A percentile compares a stretch with the other conserved stretches of the same genome.
Conservation (phyloP, 2,329 filamentous ascomycete genomes). For the Ceratocystis harringtonii region DNA sequence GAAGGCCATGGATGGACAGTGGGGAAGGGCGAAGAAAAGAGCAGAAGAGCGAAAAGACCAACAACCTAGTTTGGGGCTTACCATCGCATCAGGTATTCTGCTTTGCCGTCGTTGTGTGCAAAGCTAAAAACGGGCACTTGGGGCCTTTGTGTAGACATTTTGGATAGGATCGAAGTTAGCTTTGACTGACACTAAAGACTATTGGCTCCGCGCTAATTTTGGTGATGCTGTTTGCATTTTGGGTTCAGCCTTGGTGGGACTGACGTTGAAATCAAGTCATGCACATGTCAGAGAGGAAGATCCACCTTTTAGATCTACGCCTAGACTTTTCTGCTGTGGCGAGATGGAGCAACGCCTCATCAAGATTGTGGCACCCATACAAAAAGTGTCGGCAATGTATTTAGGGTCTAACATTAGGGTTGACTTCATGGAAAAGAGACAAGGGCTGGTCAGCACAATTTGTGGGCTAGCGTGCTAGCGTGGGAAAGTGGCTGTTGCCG, state of each 20-base stretch:
- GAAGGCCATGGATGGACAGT: not conserved
- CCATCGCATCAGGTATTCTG: too few species aligned
- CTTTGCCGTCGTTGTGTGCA: too few species aligned
- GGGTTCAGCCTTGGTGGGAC: not conserved
- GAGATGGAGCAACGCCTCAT: too few species aligned
- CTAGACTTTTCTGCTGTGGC: too few species aligned
- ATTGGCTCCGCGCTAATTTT: not conserved
- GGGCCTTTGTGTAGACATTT: not conserved
- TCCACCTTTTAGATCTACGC: not conserved
- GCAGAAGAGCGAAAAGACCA: not conserved
- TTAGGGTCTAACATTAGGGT: too few species aligned
- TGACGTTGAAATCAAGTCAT: constrained; percentile 2
- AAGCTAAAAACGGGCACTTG: too few species aligned
- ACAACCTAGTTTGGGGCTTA: too few species aligned
- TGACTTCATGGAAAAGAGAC: not conserved
- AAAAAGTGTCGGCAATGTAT: too few species aligned
- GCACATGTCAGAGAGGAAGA: not conserved
- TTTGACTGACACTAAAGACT: not conserved
- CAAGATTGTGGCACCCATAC: too few species aligned
- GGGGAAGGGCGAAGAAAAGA: not conserved
- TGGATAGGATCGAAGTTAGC: not conserved
- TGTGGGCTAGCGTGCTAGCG: not conserved
- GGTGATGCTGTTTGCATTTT: not conserved
- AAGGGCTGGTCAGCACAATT: not conserved
- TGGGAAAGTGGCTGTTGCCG: not conserved